Evolutionary conservation across 441 rosid genomes (phyloP).

Genomic region (Macaranga tanarius): DNA sequence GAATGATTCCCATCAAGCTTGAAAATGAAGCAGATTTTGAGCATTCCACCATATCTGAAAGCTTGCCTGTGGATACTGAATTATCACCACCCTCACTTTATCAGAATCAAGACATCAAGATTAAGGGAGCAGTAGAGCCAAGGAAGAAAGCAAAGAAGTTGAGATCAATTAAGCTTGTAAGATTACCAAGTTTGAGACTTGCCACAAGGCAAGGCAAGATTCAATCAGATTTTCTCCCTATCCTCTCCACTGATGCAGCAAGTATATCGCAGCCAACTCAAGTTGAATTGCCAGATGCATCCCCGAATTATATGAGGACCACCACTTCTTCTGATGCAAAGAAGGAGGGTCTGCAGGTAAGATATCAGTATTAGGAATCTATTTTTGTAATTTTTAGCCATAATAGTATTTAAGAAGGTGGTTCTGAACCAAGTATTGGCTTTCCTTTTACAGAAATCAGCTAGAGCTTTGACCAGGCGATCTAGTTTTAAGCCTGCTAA

Average conservation of each 20-base stretch:
- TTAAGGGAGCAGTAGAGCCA: constrained; percentile 29
- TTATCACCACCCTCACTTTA: constrained; percentile 17
- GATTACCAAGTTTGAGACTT: constrained; percentile 43
- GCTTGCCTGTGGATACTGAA: constrained; percentile 31
- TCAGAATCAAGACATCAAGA: constrained; percentile 32
- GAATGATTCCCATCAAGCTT: constrained; percentile 25
- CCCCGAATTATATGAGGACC: constrained; percentile 39
- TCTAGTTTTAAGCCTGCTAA: constrained; percentile 40
- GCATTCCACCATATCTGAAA: constrained; percentile 27
- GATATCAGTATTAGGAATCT: constrained; percentile 13
- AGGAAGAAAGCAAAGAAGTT: constrained; percentile 41
- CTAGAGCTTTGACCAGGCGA: constrained; percentile 37
- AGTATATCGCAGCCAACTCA: constrained; percentile 42
- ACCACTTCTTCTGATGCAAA: constrained; percentile 35
- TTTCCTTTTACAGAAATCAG: constrained; percentile 40
- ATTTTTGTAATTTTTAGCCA: background rate
- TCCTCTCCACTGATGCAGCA: constrained; percentile 42
- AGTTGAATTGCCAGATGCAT: constrained; percentile 36
- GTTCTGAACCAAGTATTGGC: background rate
- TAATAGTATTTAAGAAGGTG: background rate
- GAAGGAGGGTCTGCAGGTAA: constrained; percentile 52
- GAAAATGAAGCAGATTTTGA: constrained; percentile 32
- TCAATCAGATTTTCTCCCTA: constrained; percentile 30
- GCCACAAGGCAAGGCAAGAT: constrained; percentile 26
- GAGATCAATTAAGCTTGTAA: constrained; percentile 49